Base-by-base conservation (phyloP, 345 rosid genomes). In the Heritiera fomes region DNA sequence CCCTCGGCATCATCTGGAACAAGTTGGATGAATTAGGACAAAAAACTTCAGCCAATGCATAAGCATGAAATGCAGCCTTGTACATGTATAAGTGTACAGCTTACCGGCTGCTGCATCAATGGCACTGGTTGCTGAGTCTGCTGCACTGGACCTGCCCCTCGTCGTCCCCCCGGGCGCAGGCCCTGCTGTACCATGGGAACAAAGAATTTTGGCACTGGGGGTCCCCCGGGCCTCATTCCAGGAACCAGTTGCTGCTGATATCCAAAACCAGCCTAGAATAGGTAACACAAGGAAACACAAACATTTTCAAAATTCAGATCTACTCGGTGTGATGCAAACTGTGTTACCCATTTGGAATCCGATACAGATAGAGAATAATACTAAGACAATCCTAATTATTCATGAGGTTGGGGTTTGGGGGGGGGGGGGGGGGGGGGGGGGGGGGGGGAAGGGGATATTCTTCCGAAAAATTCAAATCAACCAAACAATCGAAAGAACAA, bases 161-260 rank as follows among this genome's bases (percentile, higher is more conserved):
- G 82, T 38, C 94, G 82, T 18, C 92, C 94, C 28, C 92, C 90
- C 45, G 92, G 89, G 6, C 93, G 94, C 83, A 84, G 97, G 4
- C 94, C 94, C 75, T 86, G 91, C 80, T 88, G 94, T 43, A 87
- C 94, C 85, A 88, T 78, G 9, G 94, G 93, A 79, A 89, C 85
- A 61, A 87, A 89, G 88, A 85, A 89, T 78, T 89, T 92, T 34
- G 93, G 90, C 84, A 89, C 85, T 17, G 93, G 91, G 30, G 85
- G 92, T 7, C 88, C 92, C 60, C 91, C 93, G 53, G 97, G 94
- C 81, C 97, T 84, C 92, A 91, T 90, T 68, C 93, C 97, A 34
- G 94, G 92, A 81, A 89, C 89, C 73, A 92, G 93, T 79, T 91
- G 97, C 80, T 89, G 97, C 84, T 89, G 97, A 82, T 90, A 92